Base-by-base conservation (phyloP, 441 rosid species). In the Erodium texanum region DNA sequence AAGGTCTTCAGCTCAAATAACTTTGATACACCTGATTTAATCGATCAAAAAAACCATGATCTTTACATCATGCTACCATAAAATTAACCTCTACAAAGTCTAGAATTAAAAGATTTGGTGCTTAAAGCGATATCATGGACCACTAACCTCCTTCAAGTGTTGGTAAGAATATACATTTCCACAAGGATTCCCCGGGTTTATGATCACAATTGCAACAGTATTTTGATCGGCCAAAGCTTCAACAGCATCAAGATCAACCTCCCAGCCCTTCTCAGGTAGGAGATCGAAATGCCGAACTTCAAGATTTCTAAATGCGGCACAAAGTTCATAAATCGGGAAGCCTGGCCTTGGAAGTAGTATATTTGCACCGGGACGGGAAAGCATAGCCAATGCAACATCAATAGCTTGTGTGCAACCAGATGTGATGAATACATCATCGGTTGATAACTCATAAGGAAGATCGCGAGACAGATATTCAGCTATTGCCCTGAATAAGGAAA, bases 331-430 rank as follows among this genome's bases (percentile, higher is more conserved):
- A 8, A 69, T 69, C 16, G 72, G 67, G 72, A 69, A 69, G 18
- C 72, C 72, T 1, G 72, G 72, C 72, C 45, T 45, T 32, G 67
- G 67, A 45, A 62, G 23, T 36, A 69, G 29, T 7, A 69, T 2
- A 8, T 69, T 62, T 10, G 72, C 72, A 36, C 62, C 72, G 0
- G 72, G 72, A 6, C 62, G 29, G 11, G 72, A 32, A 24, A 69
- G 72, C 66, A 61, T 69, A 19, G 61, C 59, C 32, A 69, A 69
- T 12, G 72, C 41, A 9, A 69, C 72, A 63, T 69, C 72, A 23
- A 69, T 69, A 1, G 72, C 72, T 69, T 69, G 67, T 18, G 72
- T 69, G 72, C 72, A 69, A 24, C 72, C 72, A 0, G 72, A 69
- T 9, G 72, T 69, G 12, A 69, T 3, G 3, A 69, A 69, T 41